Base-by-base conservation (phyloP, 352 stramenopile species). In the Globisporangium spiculum region DNA sequence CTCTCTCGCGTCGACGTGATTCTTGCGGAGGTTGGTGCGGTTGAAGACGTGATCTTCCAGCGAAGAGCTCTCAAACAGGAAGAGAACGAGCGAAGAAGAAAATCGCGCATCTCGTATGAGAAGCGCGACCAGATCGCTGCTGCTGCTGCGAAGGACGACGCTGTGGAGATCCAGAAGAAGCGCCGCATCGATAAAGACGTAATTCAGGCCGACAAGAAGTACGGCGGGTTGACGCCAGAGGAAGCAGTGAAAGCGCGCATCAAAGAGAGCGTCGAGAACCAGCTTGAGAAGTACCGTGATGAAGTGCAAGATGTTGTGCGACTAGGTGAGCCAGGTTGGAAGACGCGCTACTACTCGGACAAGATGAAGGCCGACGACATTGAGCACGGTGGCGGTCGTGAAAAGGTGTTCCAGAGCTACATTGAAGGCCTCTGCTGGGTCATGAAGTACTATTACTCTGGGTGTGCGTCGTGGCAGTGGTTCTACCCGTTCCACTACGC, bases 401-500 rank as follows among this genome's bases (percentile, higher is more conserved):
- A 97, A 70, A 86, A 88, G 50, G 87, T 99, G 0, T 94, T 97
- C 59, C 88, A 98, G 67, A 82, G 88, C 1, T 99, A 99, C 75
- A 98, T 99, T 61, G 97, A 99, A 84, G 98, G 97, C 38, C 76
- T 99, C 12, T 97, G 98, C 76, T 99, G 98, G 98, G 98, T 98
- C 73, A 93, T 99, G 75, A 92, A 94, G 27, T 99, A 99, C 82
- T 99, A 99, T 77, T 99, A 99, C 79, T 92, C 90, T 60, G 98
- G 98, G 1, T 99, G 98, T 76, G 97, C 98, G 56, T 99, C 92
- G 64, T 99, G 98, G 98, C 90, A 97, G 53, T 99, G 98, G 98
- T 99, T 99, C 75, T 99, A 98, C 77, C 98, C 97, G 2, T 99
- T 99, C 78, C 98, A 99, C 77, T 99, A 99, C 81, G 96, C 97